phyloP scores from a whole-genome alignment of 1,284 basidiomycete species.

The Rhodotorula sp. region DNA sequence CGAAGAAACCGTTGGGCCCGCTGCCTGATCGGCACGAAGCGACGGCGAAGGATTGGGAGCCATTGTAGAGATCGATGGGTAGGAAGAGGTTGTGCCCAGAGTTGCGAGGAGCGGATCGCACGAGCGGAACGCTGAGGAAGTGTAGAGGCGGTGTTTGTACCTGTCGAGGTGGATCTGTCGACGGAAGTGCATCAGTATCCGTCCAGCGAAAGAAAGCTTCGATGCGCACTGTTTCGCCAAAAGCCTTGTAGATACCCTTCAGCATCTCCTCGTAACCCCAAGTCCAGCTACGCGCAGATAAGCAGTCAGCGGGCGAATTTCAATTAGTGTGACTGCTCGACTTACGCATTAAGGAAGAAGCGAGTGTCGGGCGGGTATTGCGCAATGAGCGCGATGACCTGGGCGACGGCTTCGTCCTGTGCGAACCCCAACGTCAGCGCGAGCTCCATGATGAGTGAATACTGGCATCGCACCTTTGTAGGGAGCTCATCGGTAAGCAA shows the following conservation, averaged over 20 bases:
- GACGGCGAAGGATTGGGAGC: neutral
- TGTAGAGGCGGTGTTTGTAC: constrained; percentile 73
- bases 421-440: neutral
- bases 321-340: too few relatives aligned
- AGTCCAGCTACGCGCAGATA: constrained; percentile 61
- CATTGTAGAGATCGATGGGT: neutral
- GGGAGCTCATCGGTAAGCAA: constrained; percentile 57
- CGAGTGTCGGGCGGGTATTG: constrained; percentile 64
- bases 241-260: constrained; percentile 66
- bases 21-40: neutral
- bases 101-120: constrained; percentile 63
- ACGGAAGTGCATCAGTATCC: neutral
- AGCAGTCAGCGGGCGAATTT: too few relatives aligned
- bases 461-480: constrained; percentile 62
- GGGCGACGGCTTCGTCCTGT: constrained; percentile 65
- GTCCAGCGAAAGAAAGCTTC: constrained; percentile 10
- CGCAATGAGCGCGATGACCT: constrained; percentile 66
- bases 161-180: constrained; percentile 79
- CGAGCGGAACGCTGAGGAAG: constrained; percentile 50
- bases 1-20: neutral
- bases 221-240: constrained; percentile 59
- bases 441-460: neutral
- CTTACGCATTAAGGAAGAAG: constrained; percentile 74
- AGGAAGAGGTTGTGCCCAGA: constrained; percentile 58
- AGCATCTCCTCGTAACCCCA: constrained; percentile 75